These are phyloP conservation scores for Hyphopichia fennica DNA, from an alignment of 1,139 yeast genomes.

Conservation along the genomic window DNA sequence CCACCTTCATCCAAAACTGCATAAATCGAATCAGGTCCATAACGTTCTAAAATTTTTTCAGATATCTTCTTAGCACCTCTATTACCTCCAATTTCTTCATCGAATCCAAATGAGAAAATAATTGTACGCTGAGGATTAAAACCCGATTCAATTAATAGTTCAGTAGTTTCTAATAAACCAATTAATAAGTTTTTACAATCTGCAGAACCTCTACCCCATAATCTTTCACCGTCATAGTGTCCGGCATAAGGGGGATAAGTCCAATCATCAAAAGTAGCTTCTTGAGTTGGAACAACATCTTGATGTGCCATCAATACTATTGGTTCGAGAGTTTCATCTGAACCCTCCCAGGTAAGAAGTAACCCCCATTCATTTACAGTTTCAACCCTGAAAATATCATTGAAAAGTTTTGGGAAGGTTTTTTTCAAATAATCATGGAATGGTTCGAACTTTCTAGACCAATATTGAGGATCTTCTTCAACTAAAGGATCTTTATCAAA, in stretches of 20 bases:
- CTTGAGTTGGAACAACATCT: slow-evolving; percentile 45
- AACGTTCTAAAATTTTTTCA: slow-evolving; percentile 23
- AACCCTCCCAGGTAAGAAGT: slow-evolving; percentile 31
- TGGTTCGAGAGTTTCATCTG: slow-evolving; percentile 27
- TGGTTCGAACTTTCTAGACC: slow-evolving; percentile 26
- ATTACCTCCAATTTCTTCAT: slow-evolving; percentile 42
- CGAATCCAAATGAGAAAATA: slow-evolving; percentile 46
- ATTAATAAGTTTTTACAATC: slow-evolving; percentile 41
- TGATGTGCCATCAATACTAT: slow-evolving; percentile 42
- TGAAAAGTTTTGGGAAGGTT: slow-evolving; percentile 23
- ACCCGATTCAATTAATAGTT: slow-evolving; percentile 28
- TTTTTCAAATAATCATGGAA: slow-evolving; percentile 22
- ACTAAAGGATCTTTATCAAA: slow-evolving; percentile 38
- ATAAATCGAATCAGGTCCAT: slow-evolving; percentile 37
- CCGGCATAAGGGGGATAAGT: slow-evolving; percentile 38
- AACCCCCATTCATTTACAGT: slow-evolving; percentile 27
- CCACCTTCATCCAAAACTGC: slow-evolving; percentile 47
- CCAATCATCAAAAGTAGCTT: slow-evolving; percentile 36
- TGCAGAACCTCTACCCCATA: slow-evolving; percentile 44
- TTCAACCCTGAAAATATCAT: slow-evolving; percentile 19
- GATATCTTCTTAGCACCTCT: slow-evolving; percentile 28
- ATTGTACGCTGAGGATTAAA: slow-evolving; percentile 38
- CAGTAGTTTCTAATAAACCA: slow-evolving; percentile 37
- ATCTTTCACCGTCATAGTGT: slow-evolving; percentile 32
- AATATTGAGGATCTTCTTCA: slow-evolving; percentile 29